A percentile compares a stretch with the other conserved stretches of the same genome.
Conservation (phyloP, 768 basidiomycete genomes). For the Amanita molliuscula region DNA sequence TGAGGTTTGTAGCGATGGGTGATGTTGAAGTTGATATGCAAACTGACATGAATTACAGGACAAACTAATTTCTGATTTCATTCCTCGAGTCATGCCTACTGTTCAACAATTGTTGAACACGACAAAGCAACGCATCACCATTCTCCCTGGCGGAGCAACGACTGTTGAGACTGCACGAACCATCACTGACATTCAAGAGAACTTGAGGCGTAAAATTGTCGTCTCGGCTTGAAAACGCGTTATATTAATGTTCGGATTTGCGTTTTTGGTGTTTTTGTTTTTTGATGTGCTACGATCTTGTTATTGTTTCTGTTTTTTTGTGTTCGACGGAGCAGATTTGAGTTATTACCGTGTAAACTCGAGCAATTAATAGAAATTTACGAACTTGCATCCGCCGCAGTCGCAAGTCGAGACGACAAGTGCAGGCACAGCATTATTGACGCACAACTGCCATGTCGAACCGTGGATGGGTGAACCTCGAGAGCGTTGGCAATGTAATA, state of each 20-base stretch:
- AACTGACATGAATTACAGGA: conserved; percentile 33
- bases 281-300: not conserved
- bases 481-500: conserved; percentile 47
- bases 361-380: not conserved
- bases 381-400: not conserved
- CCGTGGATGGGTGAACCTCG: conserved; percentile 85
- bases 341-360: conserved; percentile 4
- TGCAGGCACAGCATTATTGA: conserved; percentile 23
- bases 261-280: not conserved
- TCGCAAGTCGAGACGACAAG: conserved; percentile 8
- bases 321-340: conserved; percentile 10
- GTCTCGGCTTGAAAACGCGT: conserved; percentile 9
- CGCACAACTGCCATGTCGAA: conserved; percentile 28
- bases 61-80: conserved; percentile 73
- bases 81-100: conserved; percentile 70
- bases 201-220: conserved; percentile 40
- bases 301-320: not conserved
- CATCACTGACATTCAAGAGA: conserved; percentile 69
- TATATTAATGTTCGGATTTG: conserved; percentile 6
- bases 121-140: conserved; percentile 70
- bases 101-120: conserved; percentile 69
- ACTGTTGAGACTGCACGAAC: conserved; percentile 59
- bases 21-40: not conserved
- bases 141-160: conserved; percentile 64
- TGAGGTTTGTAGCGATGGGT: conserved; percentile 33